These are phyloP conservation scores for Periconia digitata DNA, from an alignment of 2,329 filamentous ascomycete species.

Conservation along the genomic window DNA sequence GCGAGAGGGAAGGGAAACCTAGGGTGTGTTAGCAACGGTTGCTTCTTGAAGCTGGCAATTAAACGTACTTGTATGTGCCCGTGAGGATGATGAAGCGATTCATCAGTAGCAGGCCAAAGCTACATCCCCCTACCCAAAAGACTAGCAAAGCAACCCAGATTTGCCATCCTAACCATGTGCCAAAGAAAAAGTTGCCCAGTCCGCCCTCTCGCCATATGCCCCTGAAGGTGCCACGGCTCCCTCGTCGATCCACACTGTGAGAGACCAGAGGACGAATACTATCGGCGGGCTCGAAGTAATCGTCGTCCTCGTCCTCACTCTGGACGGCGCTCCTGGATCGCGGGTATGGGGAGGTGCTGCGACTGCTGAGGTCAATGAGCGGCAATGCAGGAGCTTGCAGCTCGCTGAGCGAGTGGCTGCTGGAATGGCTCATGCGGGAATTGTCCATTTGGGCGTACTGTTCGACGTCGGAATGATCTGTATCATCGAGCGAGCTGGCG, in stretches of 20 bases:
- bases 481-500: slow-evolving; percentile 41
- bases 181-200: slow-evolving; percentile 52
- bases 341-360: slow-evolving; percentile 50
- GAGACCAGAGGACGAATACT: slow-evolving; percentile 43
- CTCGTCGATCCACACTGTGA: slow-evolving; percentile 32
- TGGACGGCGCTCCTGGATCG: slow-evolving; percentile 45
- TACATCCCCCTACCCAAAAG: slow-evolving; percentile 51
- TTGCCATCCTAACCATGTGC: slow-evolving; percentile 51
- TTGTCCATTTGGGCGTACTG: slow-evolving; percentile 33
- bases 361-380: slow-evolving; percentile 46
- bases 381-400: slow-evolving; percentile 46
- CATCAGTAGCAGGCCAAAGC: slow-evolving; percentile 52
- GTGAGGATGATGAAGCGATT: slow-evolving; percentile 55
- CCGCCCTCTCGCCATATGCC: slow-evolving; percentile 44
- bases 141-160: slow-evolving; percentile 52
- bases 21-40: slow-evolving; percentile 17
- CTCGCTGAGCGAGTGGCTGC: slow-evolving; percentile 37
- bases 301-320: slow-evolving; percentile 52
- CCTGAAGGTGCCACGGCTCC: slow-evolving; percentile 8
- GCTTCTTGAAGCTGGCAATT: neutral
- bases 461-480: slow-evolving; percentile 39
- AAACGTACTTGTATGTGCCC: slow-evolving; percentile 47
- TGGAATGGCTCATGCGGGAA: slow-evolving; percentile 26
- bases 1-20: slow-evolving; percentile 58
- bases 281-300: slow-evolving; percentile 39